Conservation (phyloP, 2,329 filamentous ascomycete genomes). For the Scedosporium minutisporum region DNA sequence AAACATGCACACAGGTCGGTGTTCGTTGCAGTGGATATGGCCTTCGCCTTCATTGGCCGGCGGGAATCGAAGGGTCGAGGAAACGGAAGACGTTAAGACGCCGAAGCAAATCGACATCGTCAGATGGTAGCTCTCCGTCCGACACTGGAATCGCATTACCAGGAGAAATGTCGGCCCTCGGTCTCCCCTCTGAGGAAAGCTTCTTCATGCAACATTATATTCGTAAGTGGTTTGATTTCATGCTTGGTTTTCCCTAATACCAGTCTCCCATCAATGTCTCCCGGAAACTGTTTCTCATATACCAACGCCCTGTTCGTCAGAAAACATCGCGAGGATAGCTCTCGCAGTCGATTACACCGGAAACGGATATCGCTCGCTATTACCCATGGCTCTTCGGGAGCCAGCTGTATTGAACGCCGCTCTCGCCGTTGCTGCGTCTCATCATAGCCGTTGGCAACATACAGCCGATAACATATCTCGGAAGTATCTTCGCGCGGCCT, state of each 20-base stretch:
- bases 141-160: neutral
- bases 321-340: slow-evolving; percentile 1
- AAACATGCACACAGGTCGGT: neutral
- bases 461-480: neutral
- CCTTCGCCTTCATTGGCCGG: neutral
- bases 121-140: neutral
- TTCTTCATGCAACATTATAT: slow-evolving; percentile 2
- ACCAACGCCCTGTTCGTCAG: neutral
- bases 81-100: neutral
- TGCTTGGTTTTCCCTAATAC: neutral
- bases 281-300: neutral
- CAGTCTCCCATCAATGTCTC: too few species aligned
- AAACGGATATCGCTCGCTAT: neutral
- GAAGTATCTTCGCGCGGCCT: neutral
- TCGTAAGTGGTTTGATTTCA: neutral
- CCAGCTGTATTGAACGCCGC: neutral
- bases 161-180: neutral
- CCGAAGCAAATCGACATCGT: neutral
- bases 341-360: neutral
- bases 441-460: slow-evolving; percentile 2
- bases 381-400: neutral
- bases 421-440: neutral
- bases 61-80: neutral
- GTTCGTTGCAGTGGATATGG: neutral
- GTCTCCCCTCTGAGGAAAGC: neutral